phyloP scores from a whole-genome alignment of 2,329 filamentous ascomycete species.

The Paraconiothyrium brasiliense region DNA sequence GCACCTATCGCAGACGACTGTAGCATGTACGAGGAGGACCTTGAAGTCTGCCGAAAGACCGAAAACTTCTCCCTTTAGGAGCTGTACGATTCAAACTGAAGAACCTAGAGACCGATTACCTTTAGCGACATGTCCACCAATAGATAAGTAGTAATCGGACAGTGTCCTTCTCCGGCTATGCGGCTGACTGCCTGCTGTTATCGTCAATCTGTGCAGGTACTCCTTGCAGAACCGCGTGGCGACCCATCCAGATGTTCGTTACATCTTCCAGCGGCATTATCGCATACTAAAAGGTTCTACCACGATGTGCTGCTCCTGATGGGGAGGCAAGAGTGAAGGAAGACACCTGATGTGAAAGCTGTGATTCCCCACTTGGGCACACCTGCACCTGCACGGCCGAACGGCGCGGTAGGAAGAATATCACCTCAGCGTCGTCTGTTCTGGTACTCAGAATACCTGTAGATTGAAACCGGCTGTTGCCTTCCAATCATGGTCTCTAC shows the following conservation, averaged over 20 bases:
- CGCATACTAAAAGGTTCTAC: background rate
- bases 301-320: background rate
- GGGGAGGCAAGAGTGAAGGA: background rate
- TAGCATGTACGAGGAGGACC: no score
- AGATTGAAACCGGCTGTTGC: conserved; percentile 9
- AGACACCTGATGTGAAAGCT: background rate
- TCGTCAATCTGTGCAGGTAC: no score
- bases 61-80: no score
- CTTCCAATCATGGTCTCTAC: conserved; percentile 15
- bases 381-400: conserved; percentile 9
- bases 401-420: background rate
- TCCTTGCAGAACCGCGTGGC: background rate
- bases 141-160: background rate
- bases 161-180: background rate
- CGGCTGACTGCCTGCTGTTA: background rate
- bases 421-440: background rate
- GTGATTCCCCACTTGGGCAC: conserved; percentile 3
- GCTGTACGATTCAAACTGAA: no score
- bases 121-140: background rate
- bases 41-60: no score
- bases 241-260: background rate
- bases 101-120: background rate
- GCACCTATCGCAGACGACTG: no score
- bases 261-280: background rate
- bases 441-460: background rate